A percentile compares a stretch with the other conserved stretches of the same genome.
These are phyloP conservation scores for Ceratocystis smalleyi DNA, from an alignment of 2,329 filamentous ascomycete genomes.

Conservation along the genomic window DNA sequence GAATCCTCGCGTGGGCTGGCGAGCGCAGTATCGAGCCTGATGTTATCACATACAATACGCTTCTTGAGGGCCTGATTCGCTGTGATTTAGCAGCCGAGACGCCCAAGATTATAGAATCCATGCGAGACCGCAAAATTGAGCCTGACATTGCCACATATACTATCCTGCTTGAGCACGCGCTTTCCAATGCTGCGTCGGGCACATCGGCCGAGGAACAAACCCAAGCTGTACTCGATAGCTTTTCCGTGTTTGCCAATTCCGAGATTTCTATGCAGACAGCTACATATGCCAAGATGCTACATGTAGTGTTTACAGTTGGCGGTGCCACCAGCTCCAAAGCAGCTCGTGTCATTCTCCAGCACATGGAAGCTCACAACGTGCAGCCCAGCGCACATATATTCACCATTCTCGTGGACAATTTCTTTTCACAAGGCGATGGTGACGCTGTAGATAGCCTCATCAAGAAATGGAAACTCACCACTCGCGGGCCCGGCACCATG, in stretches of 20 bases:
- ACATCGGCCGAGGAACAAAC: constrained; percentile 32
- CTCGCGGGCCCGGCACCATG: neutral
- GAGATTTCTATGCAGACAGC: constrained; percentile 45
- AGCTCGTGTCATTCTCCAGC: constrained; percentile 34
- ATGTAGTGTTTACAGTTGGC: constrained; percentile 36
- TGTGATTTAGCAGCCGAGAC: constrained; percentile 33
- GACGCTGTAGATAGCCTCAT: constrained; percentile 45
- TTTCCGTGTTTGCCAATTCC: constrained; percentile 40
- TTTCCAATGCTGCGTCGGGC: constrained; percentile 20
- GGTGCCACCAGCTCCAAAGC: constrained; percentile 20
- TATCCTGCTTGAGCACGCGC: constrained; percentile 49
- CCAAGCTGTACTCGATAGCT: constrained; percentile 35
- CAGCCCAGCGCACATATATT: constrained; percentile 50
- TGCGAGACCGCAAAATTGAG: constrained; percentile 39
- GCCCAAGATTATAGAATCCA: constrained; percentile 38
- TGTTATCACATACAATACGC: constrained; percentile 49
- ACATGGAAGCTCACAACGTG: constrained; percentile 42
- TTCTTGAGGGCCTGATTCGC: constrained; percentile 46
- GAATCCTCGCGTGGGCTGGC: constrained; percentile 44
- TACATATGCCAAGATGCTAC: constrained; percentile 55
- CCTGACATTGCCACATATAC: constrained; percentile 58
- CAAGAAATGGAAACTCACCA: constrained; percentile 34
- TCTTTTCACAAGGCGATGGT: constrained; percentile 43
- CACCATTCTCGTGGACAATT: constrained; percentile 56
- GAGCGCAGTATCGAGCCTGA: constrained; percentile 40